These are phyloP conservation scores for Lyophyllum decastes DNA, from an alignment of 768 basidiomycete species.

Conservation along the genomic window DNA sequence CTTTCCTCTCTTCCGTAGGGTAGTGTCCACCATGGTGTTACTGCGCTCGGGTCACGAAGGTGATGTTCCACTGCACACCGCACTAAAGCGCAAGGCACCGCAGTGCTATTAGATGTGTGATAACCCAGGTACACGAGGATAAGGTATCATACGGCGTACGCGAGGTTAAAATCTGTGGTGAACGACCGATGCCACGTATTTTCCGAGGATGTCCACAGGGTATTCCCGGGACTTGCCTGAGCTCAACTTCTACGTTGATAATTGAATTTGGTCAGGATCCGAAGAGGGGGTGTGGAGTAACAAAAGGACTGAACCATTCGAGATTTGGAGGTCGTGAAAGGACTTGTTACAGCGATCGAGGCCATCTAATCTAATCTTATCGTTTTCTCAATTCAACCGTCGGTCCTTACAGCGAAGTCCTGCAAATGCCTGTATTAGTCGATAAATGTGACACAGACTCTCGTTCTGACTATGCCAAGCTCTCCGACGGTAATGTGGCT, in stretches of 20 bases:
- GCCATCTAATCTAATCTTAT: background rate
- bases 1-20: conserved; percentile 12
- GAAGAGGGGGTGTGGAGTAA: background rate
- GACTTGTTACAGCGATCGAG: background rate
- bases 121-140: background rate
- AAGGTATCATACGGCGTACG: background rate
- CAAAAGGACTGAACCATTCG: background rate
- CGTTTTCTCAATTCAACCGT: no score
- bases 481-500: no score
- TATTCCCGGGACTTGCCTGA: conserved; percentile 1
- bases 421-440: no score
- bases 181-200: conserved; percentile 9
- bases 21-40: conserved; percentile 6
- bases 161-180: background rate
- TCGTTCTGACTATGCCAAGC: no score
- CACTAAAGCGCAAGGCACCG: background rate
- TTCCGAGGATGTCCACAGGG: conserved; percentile 8
- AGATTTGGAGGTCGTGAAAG: background rate
- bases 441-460: no score
- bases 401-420: no score
- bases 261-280: background rate
- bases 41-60: background rate
- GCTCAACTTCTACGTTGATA: background rate
- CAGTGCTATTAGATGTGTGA: background rate
- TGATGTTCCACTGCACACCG: background rate